Evolutionary conservation across 345 rosid species (phyloP).

Genomic region (Gossypium thurberi): DNA sequence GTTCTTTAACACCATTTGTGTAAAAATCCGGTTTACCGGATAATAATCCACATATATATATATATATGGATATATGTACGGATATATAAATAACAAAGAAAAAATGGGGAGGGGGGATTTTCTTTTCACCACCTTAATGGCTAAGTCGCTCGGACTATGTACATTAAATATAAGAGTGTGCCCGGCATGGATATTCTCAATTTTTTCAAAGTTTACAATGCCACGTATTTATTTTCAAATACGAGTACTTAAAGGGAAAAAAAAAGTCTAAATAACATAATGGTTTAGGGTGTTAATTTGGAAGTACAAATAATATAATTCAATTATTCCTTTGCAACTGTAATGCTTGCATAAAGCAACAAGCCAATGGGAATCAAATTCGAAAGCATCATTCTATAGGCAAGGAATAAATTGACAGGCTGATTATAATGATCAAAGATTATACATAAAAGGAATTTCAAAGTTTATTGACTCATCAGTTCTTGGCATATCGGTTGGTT

Average conservation of each 20-base stretch:
- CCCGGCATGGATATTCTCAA: not conserved
- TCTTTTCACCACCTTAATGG: not conserved
- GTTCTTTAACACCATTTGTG: too few species aligned
- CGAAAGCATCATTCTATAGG: not conserved
- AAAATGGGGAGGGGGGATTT: not conserved
- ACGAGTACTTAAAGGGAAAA: not conserved
- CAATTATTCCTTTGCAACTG: not conserved
- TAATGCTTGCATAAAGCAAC: not conserved
- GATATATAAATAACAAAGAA: not conserved
- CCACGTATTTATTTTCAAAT: too few species aligned
- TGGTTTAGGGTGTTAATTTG: slow-evolving; percentile 1
- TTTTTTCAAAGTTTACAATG: too few species aligned
- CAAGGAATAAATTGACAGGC: not conserved
- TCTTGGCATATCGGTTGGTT: slow-evolving; percentile 81
- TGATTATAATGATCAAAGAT: not conserved
- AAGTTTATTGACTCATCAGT: slow-evolving; percentile 76
- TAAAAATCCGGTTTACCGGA: too few species aligned
- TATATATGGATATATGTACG: too few species aligned
- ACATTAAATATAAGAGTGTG: not conserved
- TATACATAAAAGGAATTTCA: not conserved
- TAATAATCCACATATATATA: too few species aligned
- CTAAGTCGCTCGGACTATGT: not conserved
- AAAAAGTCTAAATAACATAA: not conserved
- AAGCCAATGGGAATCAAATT: not conserved
- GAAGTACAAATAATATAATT: not conserved